A percentile compares a stretch with the other conserved stretches of the same genome.
phyloP scores from a whole-genome alignment of 441 rosid species.

The Brassica hybrid region DNA sequence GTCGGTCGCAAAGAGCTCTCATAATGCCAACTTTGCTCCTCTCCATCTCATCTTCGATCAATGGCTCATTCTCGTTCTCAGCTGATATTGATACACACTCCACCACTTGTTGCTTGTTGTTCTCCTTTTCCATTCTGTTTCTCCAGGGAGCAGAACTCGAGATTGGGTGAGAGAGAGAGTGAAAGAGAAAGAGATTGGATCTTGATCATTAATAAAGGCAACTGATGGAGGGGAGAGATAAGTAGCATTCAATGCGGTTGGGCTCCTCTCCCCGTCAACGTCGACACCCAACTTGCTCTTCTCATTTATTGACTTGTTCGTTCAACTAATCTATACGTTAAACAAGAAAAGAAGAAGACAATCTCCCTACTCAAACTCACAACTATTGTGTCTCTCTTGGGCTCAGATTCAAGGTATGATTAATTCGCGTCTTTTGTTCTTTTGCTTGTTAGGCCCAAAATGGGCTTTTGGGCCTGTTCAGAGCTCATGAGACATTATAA shows the following conservation, averaged over 20 bases:
- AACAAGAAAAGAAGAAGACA: not conserved
- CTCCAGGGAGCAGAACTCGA: constrained; percentile 20
- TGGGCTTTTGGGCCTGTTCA: not conserved
- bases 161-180: constrained; percentile 10
- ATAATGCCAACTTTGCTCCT: constrained; percentile 69
- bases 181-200: not conserved
- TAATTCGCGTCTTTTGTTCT: not conserved
- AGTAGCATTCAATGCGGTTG: constrained; percentile 17
- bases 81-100: constrained; percentile 19
- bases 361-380: not conserved
- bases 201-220: constrained; percentile 18
- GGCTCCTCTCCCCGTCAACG: constrained; percentile 32
- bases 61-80: constrained; percentile 25
- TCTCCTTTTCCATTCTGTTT: constrained; percentile 33
- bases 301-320: constrained; percentile 27
- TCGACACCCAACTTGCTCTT: constrained; percentile 24
- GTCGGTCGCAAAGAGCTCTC: constrained; percentile 75
- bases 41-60: constrained; percentile 61
- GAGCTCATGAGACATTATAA: not conserved
- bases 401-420: not conserved
- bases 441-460: constrained; percentile 1
- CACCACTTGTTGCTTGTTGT: constrained; percentile 19
- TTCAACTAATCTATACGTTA: not conserved
- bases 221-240: not conserved
- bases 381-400: not conserved